These are phyloP conservation scores for Xanthoconium purpureum DNA, from an alignment of 768 basidiomycete genomes.

Conservation along the genomic window DNA sequence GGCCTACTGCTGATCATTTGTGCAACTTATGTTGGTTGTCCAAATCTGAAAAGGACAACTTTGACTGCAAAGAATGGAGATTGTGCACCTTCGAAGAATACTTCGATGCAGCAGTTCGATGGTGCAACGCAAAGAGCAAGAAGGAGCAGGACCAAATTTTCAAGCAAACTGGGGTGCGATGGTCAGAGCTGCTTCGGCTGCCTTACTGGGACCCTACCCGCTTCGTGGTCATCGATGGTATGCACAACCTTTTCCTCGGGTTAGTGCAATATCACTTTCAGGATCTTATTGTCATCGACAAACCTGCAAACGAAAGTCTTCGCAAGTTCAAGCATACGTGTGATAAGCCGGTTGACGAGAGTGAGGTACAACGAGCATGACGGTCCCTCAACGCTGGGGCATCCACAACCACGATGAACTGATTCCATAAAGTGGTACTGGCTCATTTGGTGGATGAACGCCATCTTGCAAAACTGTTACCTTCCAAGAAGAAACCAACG, in stretches of 20 bases:
- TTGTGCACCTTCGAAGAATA: no score
- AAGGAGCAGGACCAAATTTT: no score
- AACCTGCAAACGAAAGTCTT: neutral
- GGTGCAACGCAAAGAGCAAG: no score
- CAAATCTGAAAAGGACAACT: neutral
- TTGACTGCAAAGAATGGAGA: neutral
- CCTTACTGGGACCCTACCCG: conserved; percentile 35
- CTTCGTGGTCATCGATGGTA: conserved; percentile 34
- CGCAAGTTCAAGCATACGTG: neutral
- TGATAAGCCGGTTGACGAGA: neutral
- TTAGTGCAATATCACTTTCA: conserved; percentile 7
- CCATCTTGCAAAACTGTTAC: no score
- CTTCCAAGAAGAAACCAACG: neutral
- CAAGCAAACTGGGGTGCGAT: no score
- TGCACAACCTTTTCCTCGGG: conserved; percentile 37
- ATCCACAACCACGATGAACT: no score
- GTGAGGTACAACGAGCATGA: neutral
- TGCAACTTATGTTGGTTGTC: neutral
- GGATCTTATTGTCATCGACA: conserved; percentile 9
- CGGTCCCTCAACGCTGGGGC: no score
- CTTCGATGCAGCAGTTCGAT: no score
- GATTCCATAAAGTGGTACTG: no score
- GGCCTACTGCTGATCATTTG: neutral
- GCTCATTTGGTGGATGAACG: no score
- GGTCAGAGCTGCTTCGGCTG: conserved; percentile 28